phyloP scores from a whole-genome alignment of 352 stramenopile genomes.

The Pythium dissotocum region DNA sequence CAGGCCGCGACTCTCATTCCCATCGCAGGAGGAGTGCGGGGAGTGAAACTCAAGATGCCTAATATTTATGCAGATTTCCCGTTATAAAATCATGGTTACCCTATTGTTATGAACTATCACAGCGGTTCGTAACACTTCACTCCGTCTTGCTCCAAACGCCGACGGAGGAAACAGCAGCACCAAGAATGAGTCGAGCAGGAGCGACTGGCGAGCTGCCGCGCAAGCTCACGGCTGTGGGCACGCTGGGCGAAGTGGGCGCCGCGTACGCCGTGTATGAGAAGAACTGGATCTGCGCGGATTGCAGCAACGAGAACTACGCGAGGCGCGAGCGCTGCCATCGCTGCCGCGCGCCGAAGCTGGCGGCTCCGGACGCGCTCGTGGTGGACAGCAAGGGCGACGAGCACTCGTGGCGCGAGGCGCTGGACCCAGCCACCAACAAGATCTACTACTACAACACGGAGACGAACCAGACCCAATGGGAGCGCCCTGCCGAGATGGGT shows the following conservation, averaged over 20 bases:
- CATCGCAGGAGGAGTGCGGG: too few species aligned
- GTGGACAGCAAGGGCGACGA: conserved; percentile 47
- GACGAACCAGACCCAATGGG: conserved; percentile 89
- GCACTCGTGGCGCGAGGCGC: conserved; percentile 88
- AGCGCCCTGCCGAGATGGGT: conserved; percentile 89
- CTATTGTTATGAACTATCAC: too few species aligned
- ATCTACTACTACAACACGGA: conserved; percentile 94
- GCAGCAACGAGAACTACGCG: conserved; percentile 87
- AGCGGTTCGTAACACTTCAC: not conserved
- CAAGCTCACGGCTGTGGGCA: conserved; percentile 77
- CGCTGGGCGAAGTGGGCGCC: conserved; percentile 77
- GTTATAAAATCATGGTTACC: too few species aligned
- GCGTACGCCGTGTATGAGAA: conserved; percentile 90
- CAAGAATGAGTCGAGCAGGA: conserved; percentile 18
- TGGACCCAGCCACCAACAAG: conserved; percentile 88
- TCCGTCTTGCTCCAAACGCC: not conserved
- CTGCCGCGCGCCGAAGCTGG: conserved; percentile 79
- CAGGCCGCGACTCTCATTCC: too few species aligned
- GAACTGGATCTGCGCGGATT: conserved; percentile 88
- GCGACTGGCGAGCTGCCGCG: conserved; percentile 39
- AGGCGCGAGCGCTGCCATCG: conserved; percentile 71
- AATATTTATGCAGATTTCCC: too few species aligned
- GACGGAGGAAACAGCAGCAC: not conserved
- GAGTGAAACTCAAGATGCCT: too few species aligned
- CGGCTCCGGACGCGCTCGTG: conserved; percentile 56